Evolutionary conservation across 495 filamentous ascomycete species (phyloP).

Genomic region (Paragyromitra xinjiangensis): DNA sequence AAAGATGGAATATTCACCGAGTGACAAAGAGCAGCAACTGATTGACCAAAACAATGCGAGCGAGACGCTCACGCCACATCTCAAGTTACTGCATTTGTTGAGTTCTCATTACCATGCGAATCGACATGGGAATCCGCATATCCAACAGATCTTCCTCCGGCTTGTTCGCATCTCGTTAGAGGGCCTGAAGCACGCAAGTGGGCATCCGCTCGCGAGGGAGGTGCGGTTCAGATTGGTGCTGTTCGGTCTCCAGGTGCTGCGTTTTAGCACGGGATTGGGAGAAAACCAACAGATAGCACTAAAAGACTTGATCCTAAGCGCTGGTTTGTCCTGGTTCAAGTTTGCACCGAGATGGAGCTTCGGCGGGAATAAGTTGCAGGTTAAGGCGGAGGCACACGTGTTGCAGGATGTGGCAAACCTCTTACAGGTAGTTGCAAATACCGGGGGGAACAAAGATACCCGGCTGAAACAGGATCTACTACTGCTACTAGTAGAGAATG

Average conservation of each 20-base stretch:
- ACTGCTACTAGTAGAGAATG: slow-evolving; percentile 80
- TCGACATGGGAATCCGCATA: slow-evolving; percentile 78
- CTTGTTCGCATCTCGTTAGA: slow-evolving; percentile 78
- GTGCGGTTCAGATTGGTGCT: slow-evolving; percentile 86
- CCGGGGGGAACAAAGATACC: slow-evolving; percentile 71
- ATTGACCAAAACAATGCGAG: slow-evolving; percentile 79
- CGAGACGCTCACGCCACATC: slow-evolving; percentile 83
- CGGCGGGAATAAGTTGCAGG: slow-evolving; percentile 88
- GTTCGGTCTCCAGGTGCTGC: slow-evolving; percentile 79
- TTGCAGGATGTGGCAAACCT: slow-evolving; percentile 76
- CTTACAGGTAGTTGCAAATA: slow-evolving; percentile 65
- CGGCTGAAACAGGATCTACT: slow-evolving; percentile 83
- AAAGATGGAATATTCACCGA: slow-evolving; percentile 91
- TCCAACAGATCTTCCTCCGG: slow-evolving; percentile 80
- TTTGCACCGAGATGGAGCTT: slow-evolving; percentile 90
- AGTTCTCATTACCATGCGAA: slow-evolving; percentile 93
- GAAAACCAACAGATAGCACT: slow-evolving; percentile 72
- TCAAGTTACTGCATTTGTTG: slow-evolving; percentile 84
- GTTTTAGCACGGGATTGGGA: slow-evolving; percentile 69
- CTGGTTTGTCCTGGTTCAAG: slow-evolving; percentile 86
- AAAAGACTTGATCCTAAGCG: slow-evolving; percentile 87
- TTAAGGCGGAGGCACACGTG: slow-evolving; percentile 88
- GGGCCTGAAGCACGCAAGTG: slow-evolving; percentile 71
- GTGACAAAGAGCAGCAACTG: slow-evolving; percentile 77
- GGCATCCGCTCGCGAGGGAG: slow-evolving; percentile 88